Percentiles rank a stretch among this genome's conserved stretches.
phyloP scores from a whole-genome alignment of 164 flowering plant genomes.

The Magnolia changhungtana region DNA sequence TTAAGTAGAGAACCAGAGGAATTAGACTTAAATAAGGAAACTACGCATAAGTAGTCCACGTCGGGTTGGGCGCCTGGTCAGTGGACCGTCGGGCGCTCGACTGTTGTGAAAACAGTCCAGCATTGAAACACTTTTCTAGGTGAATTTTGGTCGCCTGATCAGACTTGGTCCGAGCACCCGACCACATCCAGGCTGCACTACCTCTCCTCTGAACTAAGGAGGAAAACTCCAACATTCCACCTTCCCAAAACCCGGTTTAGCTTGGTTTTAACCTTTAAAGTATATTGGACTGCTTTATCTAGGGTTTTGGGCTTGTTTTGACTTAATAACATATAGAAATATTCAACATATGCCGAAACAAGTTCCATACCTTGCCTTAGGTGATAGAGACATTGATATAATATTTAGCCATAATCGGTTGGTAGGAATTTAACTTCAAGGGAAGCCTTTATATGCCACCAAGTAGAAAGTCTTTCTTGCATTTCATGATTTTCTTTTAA shows the following conservation, averaged over 20 bases:
- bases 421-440: background rate
- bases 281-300: background rate
- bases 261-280: background rate
- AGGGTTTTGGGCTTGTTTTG: background rate
- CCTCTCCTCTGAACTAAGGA: too few relatives aligned
- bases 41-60: too few relatives aligned
- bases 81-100: too few relatives aligned
- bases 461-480: background rate
- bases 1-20: too few relatives aligned
- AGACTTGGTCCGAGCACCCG: too few relatives aligned
- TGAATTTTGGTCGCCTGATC: too few relatives aligned
- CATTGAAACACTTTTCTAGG: too few relatives aligned
- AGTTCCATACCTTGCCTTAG: background rate
- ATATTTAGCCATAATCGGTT: background rate
- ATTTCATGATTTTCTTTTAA: background rate
- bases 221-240: background rate
- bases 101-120: too few relatives aligned
- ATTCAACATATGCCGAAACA: background rate
- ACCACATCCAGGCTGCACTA: too few relatives aligned
- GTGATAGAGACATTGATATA: background rate
- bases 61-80: too few relatives aligned
- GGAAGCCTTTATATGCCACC: background rate
- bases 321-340: background rate
- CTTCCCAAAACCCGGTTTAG: background rate
- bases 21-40: too few relatives aligned